Percentiles rank a stretch among this genome's conserved stretches.
Evolutionary conservation across 768 basidiomycete species (phyloP).

Genomic region (Suillus cothurnatus): DNA sequence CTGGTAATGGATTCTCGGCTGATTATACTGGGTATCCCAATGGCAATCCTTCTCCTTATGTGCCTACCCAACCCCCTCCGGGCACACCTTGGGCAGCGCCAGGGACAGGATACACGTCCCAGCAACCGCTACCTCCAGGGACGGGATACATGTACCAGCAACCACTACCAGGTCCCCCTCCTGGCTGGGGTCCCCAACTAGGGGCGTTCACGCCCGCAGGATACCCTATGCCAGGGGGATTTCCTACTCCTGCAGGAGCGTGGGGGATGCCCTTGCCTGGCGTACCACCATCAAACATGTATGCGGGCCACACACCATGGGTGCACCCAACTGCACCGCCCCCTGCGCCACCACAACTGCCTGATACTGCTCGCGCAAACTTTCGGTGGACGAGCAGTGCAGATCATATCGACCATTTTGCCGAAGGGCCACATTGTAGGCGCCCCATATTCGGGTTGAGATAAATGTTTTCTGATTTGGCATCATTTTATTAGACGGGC

Average conservation of each 20-base stretch:
- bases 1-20: slow-evolving; percentile 20
- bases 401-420: slow-evolving; percentile 38
- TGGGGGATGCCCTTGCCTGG: slow-evolving; percentile 26
- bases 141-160: slow-evolving; percentile 33
- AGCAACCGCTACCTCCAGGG: slow-evolving; percentile 33
- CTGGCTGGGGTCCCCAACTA: slow-evolving; percentile 23
- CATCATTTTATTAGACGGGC: slow-evolving; percentile 51
- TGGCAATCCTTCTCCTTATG: slow-evolving; percentile 30
- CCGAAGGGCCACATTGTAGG: slow-evolving; percentile 47
- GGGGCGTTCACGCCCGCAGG: background rate
- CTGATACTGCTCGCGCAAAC: slow-evolving; percentile 28
- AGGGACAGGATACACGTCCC: slow-evolving; percentile 27
- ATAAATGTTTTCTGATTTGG: slow-evolving; percentile 13
- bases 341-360: slow-evolving; percentile 20
- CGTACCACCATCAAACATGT: slow-evolving; percentile 26
- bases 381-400: slow-evolving; percentile 33
- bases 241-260: slow-evolving; percentile 27
- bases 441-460: slow-evolving; percentile 1
- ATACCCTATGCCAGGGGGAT: slow-evolving; percentile 5
- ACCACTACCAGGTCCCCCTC: slow-evolving; percentile 30
- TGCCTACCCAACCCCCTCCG: slow-evolving; percentile 19
- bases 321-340: slow-evolving; percentile 25
- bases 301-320: slow-evolving; percentile 29
- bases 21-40: slow-evolving; percentile 37
- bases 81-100: slow-evolving; percentile 22